These are phyloP conservation scores for Neopestalotiopsis rosae DNA, from an alignment of 2,329 filamentous ascomycete species.

Conservation along the genomic window DNA sequence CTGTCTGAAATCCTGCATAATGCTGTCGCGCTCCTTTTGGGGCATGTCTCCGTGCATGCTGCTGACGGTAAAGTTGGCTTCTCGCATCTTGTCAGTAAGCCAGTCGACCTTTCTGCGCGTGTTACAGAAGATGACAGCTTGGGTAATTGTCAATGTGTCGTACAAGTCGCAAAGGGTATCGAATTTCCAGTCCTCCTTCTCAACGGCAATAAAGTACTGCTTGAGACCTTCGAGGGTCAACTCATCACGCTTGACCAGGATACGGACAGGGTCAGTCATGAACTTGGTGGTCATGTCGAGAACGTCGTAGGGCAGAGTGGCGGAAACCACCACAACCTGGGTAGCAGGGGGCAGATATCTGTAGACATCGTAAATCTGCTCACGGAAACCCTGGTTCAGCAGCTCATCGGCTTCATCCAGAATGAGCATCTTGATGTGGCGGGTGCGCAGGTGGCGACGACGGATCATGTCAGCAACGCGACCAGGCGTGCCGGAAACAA, in stretches of 20 bases:
- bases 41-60: constrained; percentile 99
- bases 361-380: constrained; percentile 99
- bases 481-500: constrained; percentile 96
- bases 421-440: constrained; percentile 69
- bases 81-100: constrained; percentile 99
- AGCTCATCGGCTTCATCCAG: constrained; percentile 67
- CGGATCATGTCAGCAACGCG: constrained; percentile 77
- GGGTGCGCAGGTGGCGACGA: constrained; percentile 60
- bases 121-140: constrained; percentile 99
- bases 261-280: constrained; percentile 97
- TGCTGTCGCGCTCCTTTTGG: constrained; percentile 96
- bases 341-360: constrained; percentile 95
- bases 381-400: constrained; percentile 92
- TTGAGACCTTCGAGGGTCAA: constrained; percentile 96
- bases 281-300: constrained; percentile 99
- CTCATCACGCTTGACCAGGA: constrained; percentile 98
- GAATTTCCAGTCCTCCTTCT: constrained; percentile 99
- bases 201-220: constrained; percentile 98
- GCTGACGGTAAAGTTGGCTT: constrained; percentile 97
- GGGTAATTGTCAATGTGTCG: constrained; percentile 97
- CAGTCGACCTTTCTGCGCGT: constrained; percentile 98
- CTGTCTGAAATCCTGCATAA: constrained; percentile 99
- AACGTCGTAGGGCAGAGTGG: constrained; percentile 96
- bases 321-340: constrained; percentile 97
- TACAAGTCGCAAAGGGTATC: constrained; percentile 98